Evolutionary conservation across 768 basidiomycete species (phyloP), one percentile per base, ranked within the genome.

Genomic region (Rhizopogon roseolus): DNA sequence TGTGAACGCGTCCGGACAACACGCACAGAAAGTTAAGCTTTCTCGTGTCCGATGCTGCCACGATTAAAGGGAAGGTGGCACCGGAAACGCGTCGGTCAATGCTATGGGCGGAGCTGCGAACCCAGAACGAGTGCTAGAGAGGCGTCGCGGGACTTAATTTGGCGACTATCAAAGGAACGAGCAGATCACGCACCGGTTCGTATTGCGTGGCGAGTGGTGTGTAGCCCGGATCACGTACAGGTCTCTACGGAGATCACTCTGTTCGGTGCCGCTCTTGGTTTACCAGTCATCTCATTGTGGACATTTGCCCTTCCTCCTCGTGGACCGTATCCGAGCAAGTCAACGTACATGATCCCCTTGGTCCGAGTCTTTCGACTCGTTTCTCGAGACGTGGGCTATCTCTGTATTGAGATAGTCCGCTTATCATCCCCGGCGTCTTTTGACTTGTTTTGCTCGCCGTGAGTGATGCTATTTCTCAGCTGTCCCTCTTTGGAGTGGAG

Each of bases 401-500:
- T 50, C 49, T 22, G 22, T 22, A 27, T 5, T 43, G 44, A 49
- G 56, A 44, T 57, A 8, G 49, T 60, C 49, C 55, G 54, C 60
- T 54, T 46, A 66, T 71, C 73, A 71, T 75, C 60, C 74, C 78
- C 80, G 82, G 82, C 65, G 75, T 74, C 66, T 81, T 82, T 76
- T 55, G 54, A 75, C 62, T 63, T 59, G 60, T 77, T 77, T 63
- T 71, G 75, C 72, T 73, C 70, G 68, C 81, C 82, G 80, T 79
- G 76, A 77, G 67, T 74, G 71, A 62, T 72, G 65, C 46, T 34
- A 41, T 54, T 52, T 58, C 59, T 55, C 57, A 60, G 62, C 53
- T 51, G 60, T 59, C 61, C 55, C 41, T 46, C 44, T 40, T 41
- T 38, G 49, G 61, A 55, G 43, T 38, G 49, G 61, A 55, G 57